phyloP scores from a whole-genome alignment of 2,329 filamentous ascomycete genomes.

The Pleurostoma richardsiae region DNA sequence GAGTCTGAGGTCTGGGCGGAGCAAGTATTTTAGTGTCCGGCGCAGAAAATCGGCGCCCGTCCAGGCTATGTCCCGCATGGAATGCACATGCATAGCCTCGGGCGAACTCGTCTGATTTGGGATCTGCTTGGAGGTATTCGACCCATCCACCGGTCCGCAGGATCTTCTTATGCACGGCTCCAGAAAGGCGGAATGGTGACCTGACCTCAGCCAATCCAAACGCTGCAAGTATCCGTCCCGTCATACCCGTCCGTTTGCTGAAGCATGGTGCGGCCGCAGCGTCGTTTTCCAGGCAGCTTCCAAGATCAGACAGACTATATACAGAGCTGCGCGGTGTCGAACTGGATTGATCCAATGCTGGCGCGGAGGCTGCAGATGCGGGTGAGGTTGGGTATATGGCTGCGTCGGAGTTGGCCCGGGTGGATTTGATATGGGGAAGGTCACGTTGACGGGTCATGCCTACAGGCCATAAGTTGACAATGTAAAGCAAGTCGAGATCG shows the following conservation, averaged over 20 bases:
- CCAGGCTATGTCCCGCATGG: constrained; percentile 31
- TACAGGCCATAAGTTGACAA: constrained; percentile 53
- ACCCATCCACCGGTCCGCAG: constrained; percentile 42
- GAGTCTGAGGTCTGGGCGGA: neutral
- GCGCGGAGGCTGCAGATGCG: constrained; percentile 5
- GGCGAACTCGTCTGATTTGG: constrained; percentile 37
- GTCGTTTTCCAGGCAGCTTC: constrained; percentile 8
- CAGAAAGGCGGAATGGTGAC: constrained; percentile 47
- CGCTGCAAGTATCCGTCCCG: constrained; percentile 48
- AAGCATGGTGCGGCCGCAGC: constrained; percentile 7
- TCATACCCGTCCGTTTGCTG: constrained; percentile 21
- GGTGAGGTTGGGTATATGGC: constrained; percentile 5
- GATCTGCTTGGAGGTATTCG: constrained; percentile 41
- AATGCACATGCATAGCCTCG: constrained; percentile 50
- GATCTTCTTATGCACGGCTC: constrained; percentile 43
- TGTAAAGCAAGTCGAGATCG: constrained; percentile 53
- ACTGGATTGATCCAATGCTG: constrained; percentile 2
- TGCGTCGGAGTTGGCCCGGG: constrained; percentile 8
- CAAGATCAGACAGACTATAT: constrained; percentile 3
- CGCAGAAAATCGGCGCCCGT: neutral
- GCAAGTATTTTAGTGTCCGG: too few relatives aligned
- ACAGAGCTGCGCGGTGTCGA: constrained; percentile 9
- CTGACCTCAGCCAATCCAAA: constrained; percentile 46
- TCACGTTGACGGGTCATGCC: constrained; percentile 10
- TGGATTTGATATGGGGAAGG: too few relatives aligned